Conservation (phyloP, 164 flowering plant species). For the Kingdonia uniflora region DNA sequence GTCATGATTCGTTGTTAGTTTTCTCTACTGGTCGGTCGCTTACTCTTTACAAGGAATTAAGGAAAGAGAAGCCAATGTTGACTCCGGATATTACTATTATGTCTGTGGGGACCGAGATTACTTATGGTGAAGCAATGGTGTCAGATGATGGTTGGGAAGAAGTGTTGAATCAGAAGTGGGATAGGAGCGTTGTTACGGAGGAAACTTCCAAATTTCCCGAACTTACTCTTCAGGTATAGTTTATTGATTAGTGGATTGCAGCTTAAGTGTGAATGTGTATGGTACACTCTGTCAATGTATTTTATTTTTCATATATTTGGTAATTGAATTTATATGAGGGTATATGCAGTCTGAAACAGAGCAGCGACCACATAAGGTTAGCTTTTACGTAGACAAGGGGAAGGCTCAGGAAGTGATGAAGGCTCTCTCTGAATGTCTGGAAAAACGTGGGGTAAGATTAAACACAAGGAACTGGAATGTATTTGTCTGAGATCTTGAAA, state of each 20-base stretch:
- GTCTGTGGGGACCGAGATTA: constrained; percentile 99
- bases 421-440: constrained; percentile 41
- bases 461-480: neutral
- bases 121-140: constrained; percentile 78
- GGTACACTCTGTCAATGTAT: too few species aligned
- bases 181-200: constrained; percentile 54
- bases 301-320: neutral
- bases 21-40: constrained; percentile 97
- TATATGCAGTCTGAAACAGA: constrained; percentile 76
- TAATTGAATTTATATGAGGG: constrained; percentile 2
- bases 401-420: constrained; percentile 62
- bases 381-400: constrained; percentile 76
- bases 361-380: constrained; percentile 86
- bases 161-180: constrained; percentile 74
- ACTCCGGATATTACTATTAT: constrained; percentile 94
- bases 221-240: constrained; percentile 68
- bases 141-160: constrained; percentile 89
- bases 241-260: neutral
- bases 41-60: constrained; percentile 75
- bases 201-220: constrained; percentile 75
- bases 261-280: neutral
- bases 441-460: constrained; percentile 70
- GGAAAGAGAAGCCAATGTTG: constrained; percentile 91
- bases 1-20: constrained; percentile 76
- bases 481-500: neutral